Percentiles rank a stretch among this genome's conserved stretches.
Conservation (phyloP, 2,329 filamentous ascomycete species). For the Ophiocordyceps camponoti-leonardi region DNA sequence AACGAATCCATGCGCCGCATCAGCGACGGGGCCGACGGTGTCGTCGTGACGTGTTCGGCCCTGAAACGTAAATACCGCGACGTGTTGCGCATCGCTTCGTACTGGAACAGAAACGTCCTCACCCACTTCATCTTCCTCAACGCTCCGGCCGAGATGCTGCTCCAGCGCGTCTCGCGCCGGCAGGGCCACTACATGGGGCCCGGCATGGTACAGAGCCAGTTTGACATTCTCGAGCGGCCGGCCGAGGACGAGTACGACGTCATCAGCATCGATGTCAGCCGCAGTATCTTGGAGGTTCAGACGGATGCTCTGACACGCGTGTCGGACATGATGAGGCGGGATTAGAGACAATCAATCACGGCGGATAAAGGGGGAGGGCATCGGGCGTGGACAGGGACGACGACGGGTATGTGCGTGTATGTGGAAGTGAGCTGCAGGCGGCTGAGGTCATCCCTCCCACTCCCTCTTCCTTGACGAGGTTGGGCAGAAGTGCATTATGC, state of each 20-base stretch:
- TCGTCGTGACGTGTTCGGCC: conserved; percentile 92
- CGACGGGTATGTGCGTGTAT: too few relatives aligned
- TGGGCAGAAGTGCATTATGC: too few relatives aligned
- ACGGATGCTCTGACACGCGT: conserved; percentile 40
- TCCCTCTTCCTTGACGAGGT: too few relatives aligned
- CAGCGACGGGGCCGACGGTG: conserved; percentile 43
- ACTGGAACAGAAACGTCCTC: conserved; percentile 58
- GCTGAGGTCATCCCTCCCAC: too few relatives aligned
- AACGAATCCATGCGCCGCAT: conserved; percentile 45
- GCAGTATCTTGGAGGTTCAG: conserved; percentile 40
- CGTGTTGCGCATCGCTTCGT: conserved; percentile 69
- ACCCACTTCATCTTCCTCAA: conserved; percentile 90
- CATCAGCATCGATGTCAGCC: conserved; percentile 51
- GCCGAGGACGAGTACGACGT: conserved; percentile 53
- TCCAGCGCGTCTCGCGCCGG: conserved; percentile 57
- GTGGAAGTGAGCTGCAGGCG: too few relatives aligned
- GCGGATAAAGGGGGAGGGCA: too few relatives aligned
- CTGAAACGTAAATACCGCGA: conserved; percentile 96
- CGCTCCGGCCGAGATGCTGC: conserved; percentile 56
- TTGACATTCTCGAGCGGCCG: conserved; percentile 74
- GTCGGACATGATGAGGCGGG: conserved; percentile 18
- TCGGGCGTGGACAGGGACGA: too few relatives aligned
- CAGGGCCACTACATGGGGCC: conserved; percentile 91
- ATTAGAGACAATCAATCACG: too few relatives aligned
- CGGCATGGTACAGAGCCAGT: conserved; percentile 86